Evolutionary conservation across 2,329 filamentous ascomycete genomes (phyloP), one percentile per base, ranked within the genome.

Genomic region (Beauveria brongniartii): DNA sequence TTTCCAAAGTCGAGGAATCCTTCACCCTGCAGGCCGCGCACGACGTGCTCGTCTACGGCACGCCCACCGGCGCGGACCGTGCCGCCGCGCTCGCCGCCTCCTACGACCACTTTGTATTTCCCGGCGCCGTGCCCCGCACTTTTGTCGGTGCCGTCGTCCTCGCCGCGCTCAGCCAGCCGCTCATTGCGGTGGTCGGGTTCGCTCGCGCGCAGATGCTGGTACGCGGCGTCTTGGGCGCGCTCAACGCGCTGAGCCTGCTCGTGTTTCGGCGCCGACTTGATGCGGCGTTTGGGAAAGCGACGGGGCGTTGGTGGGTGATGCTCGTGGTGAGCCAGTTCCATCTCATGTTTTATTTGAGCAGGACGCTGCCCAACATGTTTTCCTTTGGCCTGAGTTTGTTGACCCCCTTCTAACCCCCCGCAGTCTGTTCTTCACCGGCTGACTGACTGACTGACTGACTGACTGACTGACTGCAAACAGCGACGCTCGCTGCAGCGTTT

Each of bases 1-100:
- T 95, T 77, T 97, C 92, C 61, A 99, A 99, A 74, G 94, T 99
- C 63, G 94, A 99, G 74, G 94, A 99, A 75, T 97, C 93, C 0
- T 97, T 99, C 82, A 96, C 96, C 73, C 85, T 97, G 62, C 94
- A 99, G 73, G 94, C 94, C 6, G 83, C 87, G 3, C 94, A 97
- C 74, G 94, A 99, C 72, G 88, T 99, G 41, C 74, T 96, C 63
- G 82, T 83, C 43, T 91, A 94, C 71, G 92, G 92, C 26, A 85
- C 90, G 1, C 90, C 91, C 0, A 81, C 78, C 1, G 71, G 74
- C 22, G 46, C 61, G n/a, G 78, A 87, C 66, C 71, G 82, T 18
- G 70, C 77, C 56, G 71, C 78, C 14, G 81, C 79, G 44, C 75
- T 94, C 18, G 79, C 79, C 18, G 70, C 78, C 3, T 77, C 83